Base-by-base conservation (phyloP, 1,139 yeast genomes). In the Debaryomyces coudertii region DNA sequence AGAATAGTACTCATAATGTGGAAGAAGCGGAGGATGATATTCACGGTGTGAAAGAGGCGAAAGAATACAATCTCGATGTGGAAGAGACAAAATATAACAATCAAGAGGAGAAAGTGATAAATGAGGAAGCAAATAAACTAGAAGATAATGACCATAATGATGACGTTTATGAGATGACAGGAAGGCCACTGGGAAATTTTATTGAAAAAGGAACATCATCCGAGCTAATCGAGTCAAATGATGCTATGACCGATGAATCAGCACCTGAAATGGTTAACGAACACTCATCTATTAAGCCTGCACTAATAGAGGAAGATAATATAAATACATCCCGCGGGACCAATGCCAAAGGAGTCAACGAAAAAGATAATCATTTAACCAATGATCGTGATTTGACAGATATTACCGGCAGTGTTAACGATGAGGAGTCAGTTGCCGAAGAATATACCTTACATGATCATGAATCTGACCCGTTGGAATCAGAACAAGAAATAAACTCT, bases 381-480 rank as follows among this genome's bases (percentile, higher is more conserved):
- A 24, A 40, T 15, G 49, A 42, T 25, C 22, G 30, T 11, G 53
- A 54, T 20, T 41, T 54, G 7, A 44, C 50, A 6, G 58, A 57
- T 42, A 49, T 58, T 2, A 50, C 59, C 1, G 61, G 62, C 12
- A 48, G 45, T 14, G 42, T 36, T 1, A 54, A 50, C 4, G 55
- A 54, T 12, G 54, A 55, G 38, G 42, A 48, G 7, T 44, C 53
- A 2, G 51, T 50, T 7, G 51, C 56, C 4, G 57, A 51, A 30
- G 62, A 60, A 37, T 54, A 48, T 33, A 53, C 45, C 24, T 27
- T 49, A 12, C 43, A 40, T 7, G 35, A 27, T 11, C 20, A 25
- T 14, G 31, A 11, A 11, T 15, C 40, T 2, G 18, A n/a, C 8
- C 16, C 23, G 5, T 5, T 16, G 4, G 40, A 16, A n/a, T 30